Base-by-base conservation (phyloP, 495 filamentous ascomycete species). In the Penicillium ochrochloron region DNA sequence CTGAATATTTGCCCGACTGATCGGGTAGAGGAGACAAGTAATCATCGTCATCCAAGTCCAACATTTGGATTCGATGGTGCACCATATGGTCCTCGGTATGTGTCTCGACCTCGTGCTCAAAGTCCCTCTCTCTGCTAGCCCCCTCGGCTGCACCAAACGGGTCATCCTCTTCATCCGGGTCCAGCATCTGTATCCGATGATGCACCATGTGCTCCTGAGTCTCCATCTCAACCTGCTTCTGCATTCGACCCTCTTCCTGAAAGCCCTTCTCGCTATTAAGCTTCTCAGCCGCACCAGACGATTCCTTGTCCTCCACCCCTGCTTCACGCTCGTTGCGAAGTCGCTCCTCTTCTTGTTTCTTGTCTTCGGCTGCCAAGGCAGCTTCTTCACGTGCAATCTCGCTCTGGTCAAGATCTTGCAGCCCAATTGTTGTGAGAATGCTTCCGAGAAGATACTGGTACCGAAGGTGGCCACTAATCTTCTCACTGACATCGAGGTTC, bases 401-500 rank as follows among this genome's bases (percentile, higher is more conserved):
- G 0, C 69, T 73, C 1, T 75, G 59, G 60, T 88, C 82, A 27
- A 92, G 76, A 54, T 89, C 85, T 34, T 89, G 85, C 46, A 93
- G 86, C 8, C 89, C 91, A 52, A 90, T 89, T 21, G 84, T 82
- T 31, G 79, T 78, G 8, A 96, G 78, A 23, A 94, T 91, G 54
- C 80, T 83, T 14, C 88, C 89, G 6, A 92, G 84, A 19, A 93
- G 72, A 53, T 84, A 87, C 15, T 90, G 85, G 63, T 94, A 94
- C 7, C 85, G 79, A 41, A 91, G 74, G 67, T 96, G 92, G 0
- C 92, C 92, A 57, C 81, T 85, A 37, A 94, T 87, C 34, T 86
- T 82, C 12, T 89, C 85, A 62, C 84, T 90, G n/a, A 91, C 83
- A 70, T 96, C 83, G 7, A 94, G 66, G 61, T 94, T 94, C 66